Evolutionary conservation across 805 yeast species (phyloP).

Genomic region (Dipodascopsis uninucleata): DNA sequence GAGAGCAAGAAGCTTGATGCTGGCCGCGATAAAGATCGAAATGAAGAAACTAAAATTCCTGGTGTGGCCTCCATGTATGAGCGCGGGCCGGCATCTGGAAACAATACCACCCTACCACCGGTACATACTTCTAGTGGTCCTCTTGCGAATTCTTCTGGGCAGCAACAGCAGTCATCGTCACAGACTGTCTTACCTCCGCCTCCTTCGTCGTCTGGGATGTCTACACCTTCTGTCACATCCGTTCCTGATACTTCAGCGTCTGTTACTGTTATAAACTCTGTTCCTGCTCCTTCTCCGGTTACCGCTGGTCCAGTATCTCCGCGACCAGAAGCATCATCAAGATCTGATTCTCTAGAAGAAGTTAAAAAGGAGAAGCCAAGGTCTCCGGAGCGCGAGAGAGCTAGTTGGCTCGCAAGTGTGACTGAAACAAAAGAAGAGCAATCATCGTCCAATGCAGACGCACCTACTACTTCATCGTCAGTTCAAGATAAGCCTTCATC

Average conservation of each 20-base stretch:
- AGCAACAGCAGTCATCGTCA: too few species aligned
- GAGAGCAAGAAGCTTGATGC: slow-evolving; percentile 18
- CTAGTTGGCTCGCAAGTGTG: slow-evolving; percentile 20
- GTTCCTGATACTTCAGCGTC: slow-evolving; percentile 1
- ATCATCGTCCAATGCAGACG: not conserved
- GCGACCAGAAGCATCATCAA: not conserved
- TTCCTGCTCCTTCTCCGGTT: not conserved
- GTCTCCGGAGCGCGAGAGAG: slow-evolving; percentile 8
- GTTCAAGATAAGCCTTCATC: slow-evolving; percentile 6
- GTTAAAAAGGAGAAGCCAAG: too few species aligned
- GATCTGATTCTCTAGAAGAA: too few species aligned
- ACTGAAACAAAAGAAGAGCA: slow-evolving; percentile 14
- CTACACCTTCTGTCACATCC: slow-evolving; percentile 8
- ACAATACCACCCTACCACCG: slow-evolving; percentile 4
- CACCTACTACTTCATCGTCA: slow-evolving; percentile 11
- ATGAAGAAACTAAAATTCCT: slow-evolving; percentile 18
- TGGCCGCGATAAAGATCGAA: not conserved
- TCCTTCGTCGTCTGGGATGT: slow-evolving; percentile 5
- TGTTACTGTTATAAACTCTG: not conserved
- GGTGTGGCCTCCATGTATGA: slow-evolving; percentile 21
- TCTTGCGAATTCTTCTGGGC: too few species aligned
- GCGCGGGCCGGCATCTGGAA: slow-evolving; percentile 1
- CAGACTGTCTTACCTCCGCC: slow-evolving; percentile 11
- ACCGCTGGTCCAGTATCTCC: not conserved
- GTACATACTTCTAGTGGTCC: slow-evolving; percentile 2